phyloP scores from a whole-genome alignment of 1,284 basidiomycete species.

The Termitomyces sp. region DNA sequence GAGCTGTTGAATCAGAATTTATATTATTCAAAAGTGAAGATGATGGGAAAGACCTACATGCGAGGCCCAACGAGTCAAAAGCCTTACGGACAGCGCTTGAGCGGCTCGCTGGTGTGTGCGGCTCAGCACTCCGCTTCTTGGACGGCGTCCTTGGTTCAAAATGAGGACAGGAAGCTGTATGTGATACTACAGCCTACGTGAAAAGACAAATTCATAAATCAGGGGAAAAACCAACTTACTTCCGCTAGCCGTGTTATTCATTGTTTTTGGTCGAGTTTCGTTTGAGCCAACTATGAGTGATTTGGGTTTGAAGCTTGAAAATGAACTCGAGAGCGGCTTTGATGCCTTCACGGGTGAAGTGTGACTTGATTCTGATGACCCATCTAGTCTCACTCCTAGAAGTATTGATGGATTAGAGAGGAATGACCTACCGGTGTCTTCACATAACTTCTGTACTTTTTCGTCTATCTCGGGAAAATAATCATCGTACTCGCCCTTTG shows the following conservation, averaged over 20 bases:
- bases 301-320: neutral
- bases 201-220: neutral
- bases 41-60: neutral
- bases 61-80: neutral
- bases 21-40: neutral
- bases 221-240: neutral
- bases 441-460: neutral
- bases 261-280: neutral
- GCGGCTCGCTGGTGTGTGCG: neutral
- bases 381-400: neutral
- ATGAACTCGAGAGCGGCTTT: neutral
- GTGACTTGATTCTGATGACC: slow-evolving; percentile 3
- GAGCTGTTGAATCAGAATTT: neutral
- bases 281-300: neutral
- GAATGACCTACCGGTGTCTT: slow-evolving; percentile 9
- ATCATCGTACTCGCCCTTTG: slow-evolving; percentile 7
- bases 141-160: slow-evolving; percentile 5
- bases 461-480: slow-evolving; percentile 3
- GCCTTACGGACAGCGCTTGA: neutral
- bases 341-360: slow-evolving; percentile 7
- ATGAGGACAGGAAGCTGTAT: neutral
- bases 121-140: neutral
- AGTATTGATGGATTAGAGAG: neutral
- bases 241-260: neutral
- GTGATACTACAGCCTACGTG: neutral